phyloP scores from a whole-genome alignment of 1,139 yeast species.

The Magnusiomyces ingens region DNA sequence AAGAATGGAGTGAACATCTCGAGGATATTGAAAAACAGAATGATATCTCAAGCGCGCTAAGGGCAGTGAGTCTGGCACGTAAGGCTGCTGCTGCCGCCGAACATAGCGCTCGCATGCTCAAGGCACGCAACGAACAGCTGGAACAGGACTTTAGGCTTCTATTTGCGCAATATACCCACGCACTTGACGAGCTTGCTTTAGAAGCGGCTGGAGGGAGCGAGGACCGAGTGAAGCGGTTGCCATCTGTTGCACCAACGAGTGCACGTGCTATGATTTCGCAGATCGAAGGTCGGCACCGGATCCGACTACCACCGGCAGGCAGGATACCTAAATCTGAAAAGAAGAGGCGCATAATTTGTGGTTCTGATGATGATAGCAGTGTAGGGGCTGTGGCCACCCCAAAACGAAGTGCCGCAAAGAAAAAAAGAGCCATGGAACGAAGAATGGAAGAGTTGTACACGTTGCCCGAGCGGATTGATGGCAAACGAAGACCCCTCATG shows the following conservation, averaged over 20 bases:
- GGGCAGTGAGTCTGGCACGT: no score
- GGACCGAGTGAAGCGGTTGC: not conserved
- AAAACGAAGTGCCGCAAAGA: not conserved
- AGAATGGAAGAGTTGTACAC: not conserved
- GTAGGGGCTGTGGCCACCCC: not conserved
- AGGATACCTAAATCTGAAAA: no score
- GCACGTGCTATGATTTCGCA: not conserved
- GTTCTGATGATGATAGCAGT: not conserved
- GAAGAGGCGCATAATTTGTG: no score
- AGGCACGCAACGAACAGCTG: not conserved
- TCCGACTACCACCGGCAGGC: not conserved
- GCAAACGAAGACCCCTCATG: not conserved
- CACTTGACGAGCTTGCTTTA: not conserved
- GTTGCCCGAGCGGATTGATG: not conserved
- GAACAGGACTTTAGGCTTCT: slow-evolving; percentile 1
- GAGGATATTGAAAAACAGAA: no score
- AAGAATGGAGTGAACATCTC: no score
- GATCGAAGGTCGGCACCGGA: no score
- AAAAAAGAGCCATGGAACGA: not conserved
- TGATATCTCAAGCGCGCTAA: no score
- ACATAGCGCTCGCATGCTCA: no score
- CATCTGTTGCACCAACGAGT: not conserved
- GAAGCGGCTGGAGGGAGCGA: not conserved
- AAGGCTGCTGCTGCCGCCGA: no score
- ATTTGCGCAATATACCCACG: not conserved